Percentiles rank a stretch among this genome's conserved stretches.
Evolutionary conservation across 176 grass and related monocot species (phyloP).

Genomic region (Rhynchospora breviuscula): DNA sequence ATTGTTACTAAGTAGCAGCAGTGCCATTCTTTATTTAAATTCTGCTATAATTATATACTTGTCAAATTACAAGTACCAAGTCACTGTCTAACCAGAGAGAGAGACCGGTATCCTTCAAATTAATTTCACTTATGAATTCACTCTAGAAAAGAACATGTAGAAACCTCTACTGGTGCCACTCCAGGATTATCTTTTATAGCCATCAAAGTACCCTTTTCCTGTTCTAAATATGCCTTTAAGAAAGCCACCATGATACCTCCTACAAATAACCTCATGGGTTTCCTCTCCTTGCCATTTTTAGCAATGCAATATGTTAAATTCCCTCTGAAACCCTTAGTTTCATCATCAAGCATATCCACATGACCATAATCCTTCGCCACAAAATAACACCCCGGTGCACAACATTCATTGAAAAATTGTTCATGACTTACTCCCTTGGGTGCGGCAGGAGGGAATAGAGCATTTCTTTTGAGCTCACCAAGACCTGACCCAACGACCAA

Average conservation of each 20-base stretch:
- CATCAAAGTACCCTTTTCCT: constrained; percentile 15
- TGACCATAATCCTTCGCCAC: constrained; percentile 76
- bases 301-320: constrained; percentile 42
- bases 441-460: constrained; percentile 53
- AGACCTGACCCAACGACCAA: constrained; percentile 79
- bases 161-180: constrained; percentile 44
- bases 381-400: constrained; percentile 47
- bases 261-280: constrained; percentile 67
- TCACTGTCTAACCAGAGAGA: too few species aligned
- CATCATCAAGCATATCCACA: constrained; percentile 80
- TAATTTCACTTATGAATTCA: not conserved
- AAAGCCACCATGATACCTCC: constrained; percentile 72
- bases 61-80: not conserved
- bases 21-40: not conserved
- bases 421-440: constrained; percentile 57
- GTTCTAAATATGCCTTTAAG: constrained; percentile 38
- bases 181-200: constrained; percentile 37
- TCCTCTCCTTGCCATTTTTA: constrained; percentile 48
- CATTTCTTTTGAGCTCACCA: constrained; percentile 38
- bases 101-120: not conserved
- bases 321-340: constrained; percentile 53
- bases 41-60: not conserved
- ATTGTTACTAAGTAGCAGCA: not conserved
- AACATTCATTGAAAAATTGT: constrained; percentile 49
- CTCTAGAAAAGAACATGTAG: constrained; percentile 4